Evolutionary conservation across 306 rosid genomes (phyloP), one percentile per base, ranked within the genome.

Genomic region (Citrullus amarus): DNA sequence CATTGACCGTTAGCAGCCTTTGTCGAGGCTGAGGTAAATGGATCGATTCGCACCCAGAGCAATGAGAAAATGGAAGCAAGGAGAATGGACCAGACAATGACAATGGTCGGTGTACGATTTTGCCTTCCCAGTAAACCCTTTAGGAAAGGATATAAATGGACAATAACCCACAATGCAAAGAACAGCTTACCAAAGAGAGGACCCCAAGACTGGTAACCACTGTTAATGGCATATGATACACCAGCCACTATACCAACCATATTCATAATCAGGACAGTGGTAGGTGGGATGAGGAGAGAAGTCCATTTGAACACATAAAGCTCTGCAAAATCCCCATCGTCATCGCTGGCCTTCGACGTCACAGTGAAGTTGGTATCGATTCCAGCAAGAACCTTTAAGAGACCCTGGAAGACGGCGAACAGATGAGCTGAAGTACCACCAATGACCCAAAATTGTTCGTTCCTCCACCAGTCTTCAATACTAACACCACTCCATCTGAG

Each of bases 401-500:
- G 92, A 62, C 99, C 98, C 89, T 96, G 99, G 87, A 95, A 92
- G 83, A 95, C 99, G 0, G 99, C 99, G 13, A 92, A 92, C 32
- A 95, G 93, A 92, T 92, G 99, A 11, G 98, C 99, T 0, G 99
- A 96, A 53, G 99, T 96, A 39, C 99, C 99, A 62, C 99, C 99
- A 12, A 96, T 92, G 78, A 96, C 97, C 99, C 99, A 96, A 78
- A 96, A 96, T 81, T 92, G 99, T 80, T 96, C 99, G 7, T 96
- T 96, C 79, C 99, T 92, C 99, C 99, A 96, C 99, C 99, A 96
- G 83, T 96, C 99, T 72, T 96, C 99, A 75, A 92, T 89, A 69
- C 98, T 86, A 43, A 96, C 99, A 36, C 99, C 99, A 85, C 99
- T 96, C 99, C 99, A 96, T 81, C 99, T 91, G 56, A 96, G 98